These are phyloP conservation scores for Cardamine resedifolia DNA, from an alignment of 345 rosid genomes.

Conservation along the genomic window DNA sequence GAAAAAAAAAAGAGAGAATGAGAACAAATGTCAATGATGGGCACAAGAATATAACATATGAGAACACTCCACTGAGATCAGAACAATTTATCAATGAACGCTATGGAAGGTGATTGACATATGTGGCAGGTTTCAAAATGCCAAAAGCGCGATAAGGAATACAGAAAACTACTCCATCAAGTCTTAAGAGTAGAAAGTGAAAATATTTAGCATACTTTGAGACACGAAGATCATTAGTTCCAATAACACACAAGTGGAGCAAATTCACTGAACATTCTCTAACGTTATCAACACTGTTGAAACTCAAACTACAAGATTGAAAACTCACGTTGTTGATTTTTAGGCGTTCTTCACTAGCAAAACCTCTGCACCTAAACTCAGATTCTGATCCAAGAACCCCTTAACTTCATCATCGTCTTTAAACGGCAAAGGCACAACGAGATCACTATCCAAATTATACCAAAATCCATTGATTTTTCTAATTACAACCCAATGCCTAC, in stretches of 20 bases:
- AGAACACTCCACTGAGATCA: constrained; percentile 24
- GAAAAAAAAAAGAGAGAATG: background rate
- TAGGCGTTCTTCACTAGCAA: constrained; percentile 61
- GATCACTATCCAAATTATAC: constrained; percentile 94
- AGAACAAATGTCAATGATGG: constrained; percentile 34
- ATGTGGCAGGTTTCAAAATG: background rate
- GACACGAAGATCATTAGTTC: background rate
- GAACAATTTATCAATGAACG: constrained; percentile 14
- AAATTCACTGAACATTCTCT: constrained; percentile 8
- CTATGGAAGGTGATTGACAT: background rate
- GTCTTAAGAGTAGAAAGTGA: background rate
- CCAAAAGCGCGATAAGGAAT: background rate
- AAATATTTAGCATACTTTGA: background rate
- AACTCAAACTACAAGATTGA: background rate
- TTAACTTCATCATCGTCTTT: constrained; percentile 47
- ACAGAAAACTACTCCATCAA: background rate
- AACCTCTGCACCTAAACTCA: constrained; percentile 60
- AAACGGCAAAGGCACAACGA: constrained; percentile 46
- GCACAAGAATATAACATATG: constrained; percentile 28
- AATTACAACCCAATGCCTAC: constrained; percentile 86
- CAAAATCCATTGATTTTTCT: constrained; percentile 72
- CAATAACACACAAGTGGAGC: background rate
- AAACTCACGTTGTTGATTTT: constrained; percentile 36
- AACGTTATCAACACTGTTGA: background rate
- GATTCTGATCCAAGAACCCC: constrained; percentile 56